phyloP scores from a whole-genome alignment of 352 stramenopile species.

The Phytophthora podocarpi region DNA sequence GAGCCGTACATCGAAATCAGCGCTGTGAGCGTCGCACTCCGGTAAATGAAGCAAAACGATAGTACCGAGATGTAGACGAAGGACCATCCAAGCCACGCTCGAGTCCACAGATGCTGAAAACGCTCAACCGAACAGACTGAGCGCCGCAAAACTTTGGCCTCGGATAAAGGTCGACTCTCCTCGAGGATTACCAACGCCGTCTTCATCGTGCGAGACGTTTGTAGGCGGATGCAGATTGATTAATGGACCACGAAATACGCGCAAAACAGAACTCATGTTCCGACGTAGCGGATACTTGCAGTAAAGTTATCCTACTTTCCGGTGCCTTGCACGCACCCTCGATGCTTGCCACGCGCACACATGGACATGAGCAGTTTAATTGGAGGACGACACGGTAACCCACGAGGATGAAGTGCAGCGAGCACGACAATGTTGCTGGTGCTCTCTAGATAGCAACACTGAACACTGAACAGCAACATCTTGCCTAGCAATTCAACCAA shows the following conservation, averaged over 20 bases:
- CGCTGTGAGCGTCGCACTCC: slow-evolving; percentile 16
- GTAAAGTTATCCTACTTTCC: no score
- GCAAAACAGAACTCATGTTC: no score
- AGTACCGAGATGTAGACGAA: slow-evolving; percentile 24
- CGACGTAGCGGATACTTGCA: no score
- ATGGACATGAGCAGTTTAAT: background rate
- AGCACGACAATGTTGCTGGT: background rate
- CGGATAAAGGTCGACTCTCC: background rate
- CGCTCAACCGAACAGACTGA: background rate
- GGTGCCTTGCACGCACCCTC: background rate
- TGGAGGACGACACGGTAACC: background rate
- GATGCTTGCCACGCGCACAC: background rate
- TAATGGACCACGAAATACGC: background rate
- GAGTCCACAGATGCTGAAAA: background rate
- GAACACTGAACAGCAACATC: background rate
- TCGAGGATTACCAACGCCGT: slow-evolving; percentile 13
- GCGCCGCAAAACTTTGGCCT: no score
- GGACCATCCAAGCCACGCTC: slow-evolving; percentile 39
- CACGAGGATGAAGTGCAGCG: background rate
- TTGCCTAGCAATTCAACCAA: slow-evolving; percentile 3
- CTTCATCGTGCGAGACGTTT: slow-evolving; percentile 3
- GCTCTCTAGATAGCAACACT: background rate
- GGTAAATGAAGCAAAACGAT: slow-evolving; percentile 38
- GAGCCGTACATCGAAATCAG: slow-evolving; percentile 36
- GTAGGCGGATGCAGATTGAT: background rate